These are phyloP conservation scores for Marasmius oreades DNA, from an alignment of 1,284 basidiomycete genomes.

Conservation along the genomic window DNA sequence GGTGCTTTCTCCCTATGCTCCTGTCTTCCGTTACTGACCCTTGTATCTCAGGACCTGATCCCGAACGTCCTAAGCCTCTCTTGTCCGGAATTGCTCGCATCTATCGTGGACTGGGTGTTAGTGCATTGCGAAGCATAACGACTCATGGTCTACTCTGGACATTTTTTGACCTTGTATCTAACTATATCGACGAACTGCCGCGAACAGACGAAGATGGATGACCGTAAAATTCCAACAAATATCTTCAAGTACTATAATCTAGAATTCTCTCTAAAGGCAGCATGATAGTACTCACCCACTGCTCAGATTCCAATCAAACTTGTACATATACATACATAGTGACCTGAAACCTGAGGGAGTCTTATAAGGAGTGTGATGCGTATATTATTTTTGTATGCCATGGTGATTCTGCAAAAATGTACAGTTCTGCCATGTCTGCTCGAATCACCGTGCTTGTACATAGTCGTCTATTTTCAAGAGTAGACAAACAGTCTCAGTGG, in stretches of 20 bases:
- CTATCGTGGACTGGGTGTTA: conserved; percentile 84
- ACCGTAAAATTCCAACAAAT: background rate
- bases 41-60: conserved; percentile 61
- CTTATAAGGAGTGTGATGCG: too few species aligned
- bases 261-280: background rate
- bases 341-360: too few species aligned
- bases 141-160: conserved; percentile 85
- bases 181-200: conserved; percentile 72
- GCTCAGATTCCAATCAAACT: background rate
- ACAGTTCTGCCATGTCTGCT: background rate
- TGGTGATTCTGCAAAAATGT: conserved; percentile 1
- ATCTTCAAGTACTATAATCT: background rate
- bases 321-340: background rate
- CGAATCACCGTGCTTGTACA: conserved; percentile 63
- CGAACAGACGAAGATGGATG: conserved; percentile 8
- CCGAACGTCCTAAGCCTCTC: conserved; percentile 65
- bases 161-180: conserved; percentile 71
- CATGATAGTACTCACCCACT: background rate
- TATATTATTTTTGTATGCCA: too few species aligned
- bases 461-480: conserved; percentile 98
- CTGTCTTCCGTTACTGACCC: conserved; percentile 4
- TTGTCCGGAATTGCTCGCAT: conserved; percentile 69
- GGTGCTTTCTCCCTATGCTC: conserved; percentile 36
- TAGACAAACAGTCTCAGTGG: conserved; percentile 97
- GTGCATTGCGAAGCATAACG: conserved; percentile 77